These are phyloP conservation scores for Coniochaeta pulveracea DNA, from an alignment of 2,329 filamentous ascomycete species.

Conservation along the genomic window DNA sequence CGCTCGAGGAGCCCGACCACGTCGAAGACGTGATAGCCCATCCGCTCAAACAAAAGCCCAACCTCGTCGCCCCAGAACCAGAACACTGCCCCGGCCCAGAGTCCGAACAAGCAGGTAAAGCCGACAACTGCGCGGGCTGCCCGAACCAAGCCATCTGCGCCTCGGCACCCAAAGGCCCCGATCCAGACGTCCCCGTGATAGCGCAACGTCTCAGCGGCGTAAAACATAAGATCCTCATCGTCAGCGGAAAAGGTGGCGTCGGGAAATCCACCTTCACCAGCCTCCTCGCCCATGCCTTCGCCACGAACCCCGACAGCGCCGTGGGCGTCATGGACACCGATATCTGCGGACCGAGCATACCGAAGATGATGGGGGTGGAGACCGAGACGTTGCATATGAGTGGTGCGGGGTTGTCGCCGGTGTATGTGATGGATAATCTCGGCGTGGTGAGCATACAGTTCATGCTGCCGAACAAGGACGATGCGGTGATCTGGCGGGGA, in stretches of 20 bases:
- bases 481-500: constrained; percentile 94
- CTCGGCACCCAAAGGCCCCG: constrained; percentile 85
- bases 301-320: constrained; percentile 62
- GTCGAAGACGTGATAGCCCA: constrained; percentile 62
- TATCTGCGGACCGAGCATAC: constrained; percentile 91
- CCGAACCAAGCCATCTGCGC: constrained; percentile 95
- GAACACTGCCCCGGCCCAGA: constrained; percentile 94
- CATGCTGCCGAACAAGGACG: constrained; percentile 87
- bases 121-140: constrained; percentile 85
- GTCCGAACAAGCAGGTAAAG: constrained; percentile 55
- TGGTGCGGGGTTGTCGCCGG: constrained; percentile 81
- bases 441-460: constrained; percentile 98
- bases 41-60: constrained; percentile 65
- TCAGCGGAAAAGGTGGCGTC: constrained; percentile 92
- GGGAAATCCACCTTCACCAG: constrained; percentile 92
- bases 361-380: constrained; percentile 98
- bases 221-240: constrained; percentile 82
- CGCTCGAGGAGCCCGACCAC: constrained; percentile 58
- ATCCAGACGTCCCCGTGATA: constrained; percentile 86
- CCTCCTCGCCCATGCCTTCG: constrained; percentile 81
- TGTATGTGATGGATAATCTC: constrained; percentile 91
- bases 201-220: constrained; percentile 71
- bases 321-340: constrained; percentile 98
- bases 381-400: constrained; percentile 87
- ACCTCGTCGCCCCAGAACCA: constrained; percentile 88